These are phyloP conservation scores for Blastocrithidia nonstop DNA, from an alignment of 208 protist genomes.

Conservation along the genomic window DNA sequence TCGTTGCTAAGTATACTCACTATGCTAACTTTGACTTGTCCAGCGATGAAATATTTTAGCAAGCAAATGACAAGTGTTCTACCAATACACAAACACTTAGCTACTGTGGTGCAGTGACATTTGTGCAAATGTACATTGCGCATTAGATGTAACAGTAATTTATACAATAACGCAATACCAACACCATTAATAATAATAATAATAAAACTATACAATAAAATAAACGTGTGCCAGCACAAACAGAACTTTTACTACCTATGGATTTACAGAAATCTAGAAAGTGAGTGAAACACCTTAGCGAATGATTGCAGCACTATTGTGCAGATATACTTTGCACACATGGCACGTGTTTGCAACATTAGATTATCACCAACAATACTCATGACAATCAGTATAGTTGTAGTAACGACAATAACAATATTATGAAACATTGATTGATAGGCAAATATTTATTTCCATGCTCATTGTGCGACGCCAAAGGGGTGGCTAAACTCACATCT, in stretches of 20 bases:
- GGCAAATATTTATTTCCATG: slow-evolving; percentile 16
- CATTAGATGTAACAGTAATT: slow-evolving; percentile 6
- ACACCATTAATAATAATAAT: no score
- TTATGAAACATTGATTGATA: neutral
- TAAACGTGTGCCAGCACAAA: no score
- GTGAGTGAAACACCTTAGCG: no score
- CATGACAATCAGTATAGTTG: slow-evolving; percentile 1
- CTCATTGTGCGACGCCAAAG: slow-evolving; percentile 29
- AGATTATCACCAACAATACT: neutral
- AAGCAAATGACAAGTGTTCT: neutral
- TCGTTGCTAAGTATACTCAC: slow-evolving; percentile 19
- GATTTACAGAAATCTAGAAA: no score
- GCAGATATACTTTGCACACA: neutral
- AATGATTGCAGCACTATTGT: no score
- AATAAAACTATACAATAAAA: no score
- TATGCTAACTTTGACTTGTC: slow-evolving; percentile 23
- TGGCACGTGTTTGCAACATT: neutral
- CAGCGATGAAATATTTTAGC: slow-evolving; percentile 6
- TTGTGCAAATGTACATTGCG: slow-evolving; percentile 18
- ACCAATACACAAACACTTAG: slow-evolving; percentile 16
- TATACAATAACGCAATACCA: no score
- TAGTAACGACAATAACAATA: neutral
- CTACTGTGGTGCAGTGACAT: slow-evolving; percentile 19
- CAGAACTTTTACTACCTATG: no score
- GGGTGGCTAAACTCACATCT: slow-evolving; percentile 6